Evolutionary conservation across 441 rosid species (phyloP).

Genomic region (Manihot esculenta): DNA sequence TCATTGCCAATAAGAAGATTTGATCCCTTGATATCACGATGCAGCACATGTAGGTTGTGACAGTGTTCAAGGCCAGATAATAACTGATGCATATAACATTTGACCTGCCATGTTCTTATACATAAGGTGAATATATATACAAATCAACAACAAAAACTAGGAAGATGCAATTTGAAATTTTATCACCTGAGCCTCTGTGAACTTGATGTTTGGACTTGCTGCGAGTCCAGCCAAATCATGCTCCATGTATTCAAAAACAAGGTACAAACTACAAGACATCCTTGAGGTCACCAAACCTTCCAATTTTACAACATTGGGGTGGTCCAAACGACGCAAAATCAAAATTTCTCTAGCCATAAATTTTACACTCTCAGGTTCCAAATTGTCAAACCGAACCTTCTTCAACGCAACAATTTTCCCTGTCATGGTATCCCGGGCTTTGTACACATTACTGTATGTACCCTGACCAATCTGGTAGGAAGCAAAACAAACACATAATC

Average conservation of each 20-base stretch:
- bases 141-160: constrained; percentile 7
- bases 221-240: constrained; percentile 95
- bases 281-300: constrained; percentile 94
- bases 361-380: constrained; percentile 91
- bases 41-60: constrained; percentile 75
- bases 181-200: constrained; percentile 81
- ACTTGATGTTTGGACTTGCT: constrained; percentile 75
- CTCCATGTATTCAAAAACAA: constrained; percentile 86
- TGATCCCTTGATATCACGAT: constrained; percentile 95
- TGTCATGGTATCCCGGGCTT: constrained; percentile 80
- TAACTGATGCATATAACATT: constrained; percentile 80
- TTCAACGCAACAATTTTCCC: constrained; percentile 88
- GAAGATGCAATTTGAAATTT: constrained; percentile 11
- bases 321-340: constrained; percentile 76
- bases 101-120: constrained; percentile 51
- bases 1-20: constrained; percentile 87
- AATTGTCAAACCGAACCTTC: constrained; percentile 90
- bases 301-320: constrained; percentile 88
- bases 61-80: constrained; percentile 92
- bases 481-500: constrained; percentile 11
- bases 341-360: constrained; percentile 97
- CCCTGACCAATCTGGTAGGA: constrained; percentile 84
- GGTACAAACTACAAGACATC: constrained; percentile 97
- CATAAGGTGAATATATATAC: not conserved
- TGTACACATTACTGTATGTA: constrained; percentile 93